Evolutionary conservation across 257 asterid species (phyloP).

Genomic region (Rehmannia glutinosa): DNA sequence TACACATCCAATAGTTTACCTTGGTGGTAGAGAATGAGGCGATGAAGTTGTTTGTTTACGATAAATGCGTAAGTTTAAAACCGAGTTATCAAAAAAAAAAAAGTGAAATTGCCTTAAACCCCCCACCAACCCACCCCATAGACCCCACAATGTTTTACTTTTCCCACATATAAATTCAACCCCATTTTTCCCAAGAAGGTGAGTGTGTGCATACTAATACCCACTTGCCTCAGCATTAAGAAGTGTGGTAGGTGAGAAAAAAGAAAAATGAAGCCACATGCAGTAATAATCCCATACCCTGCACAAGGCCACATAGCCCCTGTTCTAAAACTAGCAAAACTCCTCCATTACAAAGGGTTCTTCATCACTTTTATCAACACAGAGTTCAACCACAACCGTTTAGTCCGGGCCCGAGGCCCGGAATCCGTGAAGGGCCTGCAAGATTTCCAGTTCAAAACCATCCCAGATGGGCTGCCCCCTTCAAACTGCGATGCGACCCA

Average conservation of each 20-base stretch:
- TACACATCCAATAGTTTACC: too few species aligned
- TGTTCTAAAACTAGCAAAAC: conserved; percentile 34
- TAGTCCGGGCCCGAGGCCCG: conserved; percentile 31
- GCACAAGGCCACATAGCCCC: conserved; percentile 56
- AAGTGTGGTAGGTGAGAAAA: too few species aligned
- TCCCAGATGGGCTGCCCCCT: conserved; percentile 48
- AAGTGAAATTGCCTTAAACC: too few species aligned
- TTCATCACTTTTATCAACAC: conserved; percentile 52
- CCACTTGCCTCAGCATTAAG: too few species aligned
- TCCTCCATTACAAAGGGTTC: conserved; percentile 35
- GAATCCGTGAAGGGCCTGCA: conserved; percentile 30
- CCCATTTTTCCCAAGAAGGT: too few species aligned
- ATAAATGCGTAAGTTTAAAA: too few species aligned
- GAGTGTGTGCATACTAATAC: too few species aligned
- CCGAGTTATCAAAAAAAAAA: too few species aligned
- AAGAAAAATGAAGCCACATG: conserved; percentile 35
- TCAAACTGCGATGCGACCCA: conserved; percentile 34
- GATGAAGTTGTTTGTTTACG: too few species aligned
- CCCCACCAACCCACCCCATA: too few species aligned
- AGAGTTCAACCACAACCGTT: conserved; percentile 42
- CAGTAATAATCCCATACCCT: conserved; percentile 41
- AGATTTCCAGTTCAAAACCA: conserved; percentile 36
- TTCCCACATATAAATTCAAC: neutral
- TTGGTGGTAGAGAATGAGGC: too few species aligned
- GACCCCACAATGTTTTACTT: too few species aligned